Evolutionary conservation across 2,329 filamentous ascomycete genomes (phyloP).

Genomic region (Neopestalotiopsis clavispora): DNA sequence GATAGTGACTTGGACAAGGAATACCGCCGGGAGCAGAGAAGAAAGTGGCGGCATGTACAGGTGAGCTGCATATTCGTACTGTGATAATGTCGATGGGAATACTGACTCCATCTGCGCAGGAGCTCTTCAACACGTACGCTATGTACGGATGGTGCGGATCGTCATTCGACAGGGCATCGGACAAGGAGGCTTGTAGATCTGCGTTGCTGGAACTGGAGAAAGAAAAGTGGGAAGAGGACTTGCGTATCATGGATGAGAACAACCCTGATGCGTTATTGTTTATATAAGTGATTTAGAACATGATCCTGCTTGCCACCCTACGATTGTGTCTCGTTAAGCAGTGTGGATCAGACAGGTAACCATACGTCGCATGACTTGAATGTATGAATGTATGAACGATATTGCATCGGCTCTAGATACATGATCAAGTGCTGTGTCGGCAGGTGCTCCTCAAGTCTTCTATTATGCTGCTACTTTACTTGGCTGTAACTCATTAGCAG

Average conservation of each 20-base stretch:
- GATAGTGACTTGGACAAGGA: not conserved
- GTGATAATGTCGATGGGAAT: not conserved
- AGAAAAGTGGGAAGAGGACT: not conserved
- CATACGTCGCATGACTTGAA: too few relatives aligned
- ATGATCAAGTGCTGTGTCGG: too few relatives aligned
- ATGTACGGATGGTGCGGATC: not conserved
- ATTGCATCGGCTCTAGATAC: too few relatives aligned
- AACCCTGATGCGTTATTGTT: not conserved
- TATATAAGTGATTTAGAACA: not conserved
- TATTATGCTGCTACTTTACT: not conserved
- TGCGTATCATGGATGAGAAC: not conserved
- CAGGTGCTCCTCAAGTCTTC: not conserved
- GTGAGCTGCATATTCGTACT: not conserved
- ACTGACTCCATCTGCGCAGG: not conserved
- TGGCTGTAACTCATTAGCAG: not conserved
- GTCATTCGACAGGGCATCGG: not conserved
- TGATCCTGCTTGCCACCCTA: not conserved
- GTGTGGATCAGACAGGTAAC: too few relatives aligned
- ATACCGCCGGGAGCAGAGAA: not conserved
- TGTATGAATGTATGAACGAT: too few relatives aligned
- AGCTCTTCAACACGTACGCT: not conserved
- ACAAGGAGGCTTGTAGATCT: constrained; percentile 3
- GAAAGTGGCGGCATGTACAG: not conserved
- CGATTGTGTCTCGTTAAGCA: too few relatives aligned
- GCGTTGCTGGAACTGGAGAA: not conserved